Evolutionary conservation across 495 filamentous ascomycete genomes (phyloP).

Genomic region (Aspergillus indologenus): DNA sequence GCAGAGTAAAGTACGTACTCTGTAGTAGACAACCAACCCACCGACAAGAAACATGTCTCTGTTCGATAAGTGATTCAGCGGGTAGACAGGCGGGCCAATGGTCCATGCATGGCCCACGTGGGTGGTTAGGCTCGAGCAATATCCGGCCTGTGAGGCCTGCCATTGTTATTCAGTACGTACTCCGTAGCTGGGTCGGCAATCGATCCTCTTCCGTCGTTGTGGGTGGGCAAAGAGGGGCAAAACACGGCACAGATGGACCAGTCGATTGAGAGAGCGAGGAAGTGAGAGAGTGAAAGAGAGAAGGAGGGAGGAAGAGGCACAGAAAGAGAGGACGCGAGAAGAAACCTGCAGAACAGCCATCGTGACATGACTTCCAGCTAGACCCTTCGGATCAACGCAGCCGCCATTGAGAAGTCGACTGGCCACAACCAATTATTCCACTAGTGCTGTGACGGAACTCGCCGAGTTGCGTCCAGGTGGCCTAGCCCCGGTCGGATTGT

Average conservation of each 20-base stretch:
- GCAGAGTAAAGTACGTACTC: background rate
- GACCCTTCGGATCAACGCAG: background rate
- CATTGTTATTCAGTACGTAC: background rate
- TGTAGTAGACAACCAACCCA: background rate
- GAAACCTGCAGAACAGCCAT: background rate
- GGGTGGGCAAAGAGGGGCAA: slow-evolving; percentile 2
- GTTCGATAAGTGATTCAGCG: background rate
- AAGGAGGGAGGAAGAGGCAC: background rate
- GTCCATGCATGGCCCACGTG: slow-evolving; percentile 22
- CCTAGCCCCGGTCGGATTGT: background rate
- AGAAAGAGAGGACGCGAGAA: background rate
- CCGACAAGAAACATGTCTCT: background rate
- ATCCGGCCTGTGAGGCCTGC: background rate
- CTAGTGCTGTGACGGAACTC: slow-evolving; percentile 4
- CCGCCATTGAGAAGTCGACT: background rate
- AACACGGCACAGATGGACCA: slow-evolving; percentile 3
- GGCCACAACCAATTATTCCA: background rate
- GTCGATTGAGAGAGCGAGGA: too few species aligned
- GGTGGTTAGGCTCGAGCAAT: slow-evolving; percentile 11
- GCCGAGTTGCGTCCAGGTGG: slow-evolving; percentile 1
- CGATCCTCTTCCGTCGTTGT: too few species aligned
- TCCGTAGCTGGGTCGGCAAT: too few species aligned
- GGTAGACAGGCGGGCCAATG: background rate
- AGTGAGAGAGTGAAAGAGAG: too few species aligned
- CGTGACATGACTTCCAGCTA: background rate